A percentile compares a stretch with the other conserved stretches of the same genome.
Evolutionary conservation across 345 rosid genomes (phyloP).

Genomic region (Trapa bicornis): DNA sequence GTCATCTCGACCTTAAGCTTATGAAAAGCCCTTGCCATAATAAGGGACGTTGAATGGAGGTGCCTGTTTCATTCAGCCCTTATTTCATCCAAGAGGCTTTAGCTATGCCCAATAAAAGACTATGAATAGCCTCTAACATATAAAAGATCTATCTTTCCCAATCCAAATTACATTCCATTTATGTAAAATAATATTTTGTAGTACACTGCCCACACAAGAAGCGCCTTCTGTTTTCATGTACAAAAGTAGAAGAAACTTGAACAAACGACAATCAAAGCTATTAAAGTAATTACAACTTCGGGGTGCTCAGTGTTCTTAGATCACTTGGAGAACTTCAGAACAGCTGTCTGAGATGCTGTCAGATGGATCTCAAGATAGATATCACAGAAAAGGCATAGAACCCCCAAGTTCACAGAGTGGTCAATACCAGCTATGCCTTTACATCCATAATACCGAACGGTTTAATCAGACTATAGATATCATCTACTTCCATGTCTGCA

Average conservation of each 20-base stretch:
- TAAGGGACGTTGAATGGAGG: too few species aligned
- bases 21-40: too few species aligned
- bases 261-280: not conserved
- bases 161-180: too few species aligned
- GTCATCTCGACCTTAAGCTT: too few species aligned
- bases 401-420: not conserved
- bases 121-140: too few species aligned
- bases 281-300: not conserved
- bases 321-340: not conserved
- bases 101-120: too few species aligned
- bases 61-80: too few species aligned
- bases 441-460: conserved; percentile 43
- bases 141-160: too few species aligned
- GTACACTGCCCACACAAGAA: too few species aligned
- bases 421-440: not conserved
- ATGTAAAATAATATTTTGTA: too few species aligned
- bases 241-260: not conserved
- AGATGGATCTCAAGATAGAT: not conserved
- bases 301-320: not conserved
- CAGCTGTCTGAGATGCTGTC: not conserved
- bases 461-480: conserved; percentile 40
- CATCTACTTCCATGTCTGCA: conserved; percentile 20
- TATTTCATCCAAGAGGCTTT: too few species aligned
- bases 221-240: not conserved
- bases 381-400: not conserved